phyloP scores from a whole-genome alignment of 768 basidiomycete genomes.

The Cystobasidium tubakii region DNA sequence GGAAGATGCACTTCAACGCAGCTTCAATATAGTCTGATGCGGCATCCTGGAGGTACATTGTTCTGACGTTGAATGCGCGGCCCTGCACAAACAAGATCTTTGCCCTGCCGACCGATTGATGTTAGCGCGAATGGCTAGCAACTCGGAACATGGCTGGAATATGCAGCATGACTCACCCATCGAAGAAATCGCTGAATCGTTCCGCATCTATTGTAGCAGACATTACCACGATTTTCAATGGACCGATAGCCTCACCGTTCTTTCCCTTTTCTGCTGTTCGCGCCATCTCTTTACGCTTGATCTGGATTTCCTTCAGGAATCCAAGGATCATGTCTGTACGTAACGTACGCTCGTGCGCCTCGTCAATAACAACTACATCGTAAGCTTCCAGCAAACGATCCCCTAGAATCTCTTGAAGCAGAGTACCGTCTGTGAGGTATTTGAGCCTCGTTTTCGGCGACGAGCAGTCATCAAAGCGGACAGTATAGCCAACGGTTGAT shows the following conservation, averaged over 20 bases:
- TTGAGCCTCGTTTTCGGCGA: slow-evolving; percentile 72
- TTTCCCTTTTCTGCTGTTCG: slow-evolving; percentile 48
- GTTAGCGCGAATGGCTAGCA: background rate
- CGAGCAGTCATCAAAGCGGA: slow-evolving; percentile 84
- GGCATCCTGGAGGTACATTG: slow-evolving; percentile 67
- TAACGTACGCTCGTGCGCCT: slow-evolving; percentile 92
- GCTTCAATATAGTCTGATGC: slow-evolving; percentile 81
- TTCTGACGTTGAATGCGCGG: slow-evolving; percentile 81
- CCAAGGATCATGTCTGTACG: slow-evolving; percentile 91
- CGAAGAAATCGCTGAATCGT: slow-evolving; percentile 82
- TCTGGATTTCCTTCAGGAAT: slow-evolving; percentile 75
- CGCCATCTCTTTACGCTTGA: slow-evolving; percentile 56
- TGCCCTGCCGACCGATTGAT: slow-evolving; percentile 55
- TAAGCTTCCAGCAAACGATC: slow-evolving; percentile 73
- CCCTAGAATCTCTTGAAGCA: slow-evolving; percentile 80
- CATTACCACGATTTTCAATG: slow-evolving; percentile 91
- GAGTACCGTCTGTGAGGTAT: slow-evolving; percentile 96
- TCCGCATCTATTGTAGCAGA: slow-evolving; percentile 94
- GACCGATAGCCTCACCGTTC: slow-evolving; percentile 52
- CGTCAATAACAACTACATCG: slow-evolving; percentile 84
- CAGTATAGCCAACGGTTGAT: slow-evolving; percentile 78
- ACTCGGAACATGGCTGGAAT: background rate
- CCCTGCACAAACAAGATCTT: slow-evolving; percentile 86
- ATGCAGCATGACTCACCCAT: slow-evolving; percentile 57
- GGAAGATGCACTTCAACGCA: slow-evolving; percentile 85